Evolutionary conservation across 495 filamentous ascomycete genomes (phyloP), one percentile per base, ranked within the genome.

Genomic region (Penicillium verhagenii): DNA sequence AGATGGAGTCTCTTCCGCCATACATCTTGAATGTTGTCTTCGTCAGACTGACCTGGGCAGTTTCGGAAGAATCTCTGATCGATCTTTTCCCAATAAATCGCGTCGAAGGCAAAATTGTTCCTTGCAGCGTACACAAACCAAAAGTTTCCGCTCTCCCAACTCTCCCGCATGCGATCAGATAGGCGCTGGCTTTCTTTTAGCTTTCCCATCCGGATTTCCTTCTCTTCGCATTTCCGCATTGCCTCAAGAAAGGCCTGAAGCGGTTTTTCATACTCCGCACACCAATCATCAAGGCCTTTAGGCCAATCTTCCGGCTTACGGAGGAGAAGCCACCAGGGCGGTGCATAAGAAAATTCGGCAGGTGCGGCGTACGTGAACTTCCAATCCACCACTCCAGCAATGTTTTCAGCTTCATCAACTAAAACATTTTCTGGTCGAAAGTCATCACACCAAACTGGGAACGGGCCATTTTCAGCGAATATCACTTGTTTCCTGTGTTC

Each of bases 251-350:
- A 65, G 3, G 53, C 59, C 23, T 54, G 5, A 0, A 67, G 59
- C 1, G 52, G 46, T 29, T 40, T 8, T 6, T 65, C 64, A 50
- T 56, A 69, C 21, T 47, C 20, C 14, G 1, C 42, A 21, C 26
- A 47, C 66, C 66, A 69, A 23, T 60, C 54, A 6, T 69, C 66
- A 26, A 66, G 44, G 40, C 59, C 62, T 39, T 53, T 39, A 14
- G 11, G 14, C 51, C 43, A 53, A 19, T 38, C 47, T 47, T 53
- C 43, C 10, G 42, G 42, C 11, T 23, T 53, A 18, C 47, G 42
- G n/a, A 53, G 16, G 38, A 53, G 29, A 25, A 53, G 29, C 40
- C 51, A 53, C 51, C 51, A 53, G 29, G 51, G 51, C 20, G 51
- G 42, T 11, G 42, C 50, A 44, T 44, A 16, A n/a, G 38, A 21